phyloP scores from a whole-genome alignment of 225 moss, liverwort and hornwort genomes.

The Bryum argenteum region DNA sequence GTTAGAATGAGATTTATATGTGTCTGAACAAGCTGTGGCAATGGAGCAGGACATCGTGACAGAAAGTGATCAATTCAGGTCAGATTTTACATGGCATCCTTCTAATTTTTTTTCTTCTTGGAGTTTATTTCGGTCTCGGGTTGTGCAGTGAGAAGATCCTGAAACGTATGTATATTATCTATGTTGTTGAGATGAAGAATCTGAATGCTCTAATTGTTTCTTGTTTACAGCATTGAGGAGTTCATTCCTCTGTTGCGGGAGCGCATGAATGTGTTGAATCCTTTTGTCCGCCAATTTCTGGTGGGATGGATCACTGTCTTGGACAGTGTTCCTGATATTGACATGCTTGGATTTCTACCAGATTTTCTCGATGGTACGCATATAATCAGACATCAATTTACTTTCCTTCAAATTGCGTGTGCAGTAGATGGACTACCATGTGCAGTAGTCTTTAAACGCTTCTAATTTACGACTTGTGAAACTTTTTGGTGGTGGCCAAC shows the following conservation, averaged over 20 bases:
- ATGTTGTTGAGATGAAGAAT: slow-evolving; percentile 14
- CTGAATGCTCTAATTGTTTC: slow-evolving; percentile 22
- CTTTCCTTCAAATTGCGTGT: slow-evolving; percentile 2
- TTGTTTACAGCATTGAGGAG: slow-evolving; percentile 78
- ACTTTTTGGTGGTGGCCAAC: slow-evolving; percentile 18
- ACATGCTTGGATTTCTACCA: slow-evolving; percentile 98
- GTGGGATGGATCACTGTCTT: slow-evolving; percentile 99
- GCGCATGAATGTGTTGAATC: slow-evolving; percentile 96
- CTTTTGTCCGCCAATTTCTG: slow-evolving; percentile 88
- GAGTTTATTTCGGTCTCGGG: slow-evolving; percentile 16
- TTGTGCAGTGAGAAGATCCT: slow-evolving; percentile 20
- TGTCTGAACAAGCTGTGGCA: slow-evolving; percentile 31
- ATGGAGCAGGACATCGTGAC: slow-evolving; percentile 95
- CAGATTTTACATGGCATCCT: slow-evolving; percentile 26
- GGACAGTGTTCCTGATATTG: slow-evolving; percentile 97
- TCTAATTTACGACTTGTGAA: slow-evolving; percentile 24
- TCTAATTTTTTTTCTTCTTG: slow-evolving; percentile 1
- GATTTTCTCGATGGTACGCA: slow-evolving; percentile 95
- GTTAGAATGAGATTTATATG: slow-evolving; percentile 1
- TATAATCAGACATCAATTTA: not conserved
- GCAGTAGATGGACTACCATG: too few species aligned
- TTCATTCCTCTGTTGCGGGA: slow-evolving; percentile 92
- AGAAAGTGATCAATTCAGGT: slow-evolving; percentile 99
- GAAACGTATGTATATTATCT: slow-evolving; percentile 18
- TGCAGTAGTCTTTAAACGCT: not conserved